Evolutionary conservation across 208 protist species (phyloP).

Genomic region (Leishmania lainsoni): DNA sequence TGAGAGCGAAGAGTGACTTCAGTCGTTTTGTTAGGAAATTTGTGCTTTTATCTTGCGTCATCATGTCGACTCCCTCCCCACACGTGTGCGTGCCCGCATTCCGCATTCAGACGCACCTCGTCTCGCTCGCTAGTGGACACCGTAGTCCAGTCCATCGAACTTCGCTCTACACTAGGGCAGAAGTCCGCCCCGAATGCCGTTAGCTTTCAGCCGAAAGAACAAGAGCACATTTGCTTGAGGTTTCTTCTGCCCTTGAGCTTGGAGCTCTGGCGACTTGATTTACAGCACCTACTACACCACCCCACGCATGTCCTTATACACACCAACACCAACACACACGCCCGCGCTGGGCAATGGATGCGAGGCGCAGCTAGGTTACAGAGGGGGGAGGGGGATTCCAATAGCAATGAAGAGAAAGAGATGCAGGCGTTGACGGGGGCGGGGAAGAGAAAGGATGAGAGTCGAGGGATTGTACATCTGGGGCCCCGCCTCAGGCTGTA

Average conservation of each 20-base stretch:
- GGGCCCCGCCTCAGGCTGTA: neutral
- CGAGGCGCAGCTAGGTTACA: neutral
- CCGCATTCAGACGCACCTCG: neutral
- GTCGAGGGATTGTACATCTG: neutral
- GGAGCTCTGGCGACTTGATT: neutral
- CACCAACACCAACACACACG: neutral
- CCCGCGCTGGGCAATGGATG: neutral
- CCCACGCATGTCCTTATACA: neutral
- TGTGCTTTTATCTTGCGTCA: constrained; percentile 20
- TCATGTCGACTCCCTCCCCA: neutral
- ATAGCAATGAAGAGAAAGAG: neutral
- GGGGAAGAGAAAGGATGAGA: neutral
- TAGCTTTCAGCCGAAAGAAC: neutral
- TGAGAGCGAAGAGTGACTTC: constrained; percentile 6
- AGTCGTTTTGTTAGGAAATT: constrained; percentile 55
- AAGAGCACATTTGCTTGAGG: neutral
- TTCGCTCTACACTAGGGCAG: neutral
- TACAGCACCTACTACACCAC: neutral
- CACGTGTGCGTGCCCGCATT: neutral
- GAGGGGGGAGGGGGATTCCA: neutral
- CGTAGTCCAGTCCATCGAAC: neutral
- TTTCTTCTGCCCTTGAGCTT: neutral
- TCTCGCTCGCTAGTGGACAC: neutral
- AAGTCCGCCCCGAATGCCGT: neutral
- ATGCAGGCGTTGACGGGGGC: neutral